phyloP scores from a whole-genome alignment of 2,329 filamentous ascomycete species.

The Trichoderma atrobrunneum region DNA sequence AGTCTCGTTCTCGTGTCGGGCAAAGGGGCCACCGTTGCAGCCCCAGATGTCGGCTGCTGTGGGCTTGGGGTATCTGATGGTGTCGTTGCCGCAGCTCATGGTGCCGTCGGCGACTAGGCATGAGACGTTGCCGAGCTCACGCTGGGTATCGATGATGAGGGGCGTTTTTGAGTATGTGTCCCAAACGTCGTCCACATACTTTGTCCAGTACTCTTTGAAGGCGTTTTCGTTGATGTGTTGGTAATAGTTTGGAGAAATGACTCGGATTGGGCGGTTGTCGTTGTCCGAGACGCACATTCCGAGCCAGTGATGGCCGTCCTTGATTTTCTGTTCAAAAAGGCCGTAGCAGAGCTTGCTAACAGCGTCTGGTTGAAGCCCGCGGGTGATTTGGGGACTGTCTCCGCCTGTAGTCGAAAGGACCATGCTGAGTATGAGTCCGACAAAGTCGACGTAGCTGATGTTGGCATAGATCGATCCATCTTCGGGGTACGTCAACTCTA shows the following conservation, averaged over 20 bases:
- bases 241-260: constrained; percentile 45
- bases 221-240: constrained; percentile 33
- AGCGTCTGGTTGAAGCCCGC: constrained; percentile 38
- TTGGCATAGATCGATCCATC: constrained; percentile 44
- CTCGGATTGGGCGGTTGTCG: constrained; percentile 40
- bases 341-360: constrained; percentile 42
- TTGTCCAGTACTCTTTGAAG: constrained; percentile 43
- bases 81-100: constrained; percentile 43
- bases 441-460: constrained; percentile 52
- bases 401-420: constrained; percentile 35
- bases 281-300: constrained; percentile 41
- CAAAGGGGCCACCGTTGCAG: constrained; percentile 50
- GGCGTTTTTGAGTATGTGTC: constrained; percentile 36
- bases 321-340: constrained; percentile 35
- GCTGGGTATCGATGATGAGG: constrained; percentile 45
- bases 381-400: constrained; percentile 38
- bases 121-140: constrained; percentile 35
- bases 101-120: constrained; percentile 38
- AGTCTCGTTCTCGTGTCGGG: constrained; percentile 37
- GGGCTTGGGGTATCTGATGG: constrained; percentile 43
- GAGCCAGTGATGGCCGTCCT: constrained; percentile 44
- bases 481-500: constrained; percentile 46
- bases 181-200: constrained; percentile 49
- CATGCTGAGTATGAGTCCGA: constrained; percentile 52
- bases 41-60: constrained; percentile 47